Conservation (phyloP, 305 asterid species). For the Solanum hybrid region DNA sequence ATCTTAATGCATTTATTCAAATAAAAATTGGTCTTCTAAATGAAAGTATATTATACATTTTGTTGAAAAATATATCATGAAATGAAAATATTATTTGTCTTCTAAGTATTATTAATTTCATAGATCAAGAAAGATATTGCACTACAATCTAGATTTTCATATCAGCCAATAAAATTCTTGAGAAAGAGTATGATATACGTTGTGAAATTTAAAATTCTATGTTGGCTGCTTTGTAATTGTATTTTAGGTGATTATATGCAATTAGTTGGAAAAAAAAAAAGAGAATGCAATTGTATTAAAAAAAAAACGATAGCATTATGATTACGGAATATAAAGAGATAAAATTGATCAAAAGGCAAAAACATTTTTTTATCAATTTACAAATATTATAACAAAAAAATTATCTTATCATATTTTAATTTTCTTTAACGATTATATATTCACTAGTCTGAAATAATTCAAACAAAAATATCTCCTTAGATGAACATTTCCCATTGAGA, state of each 20-base stretch:
- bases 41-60: too few relatives aligned
- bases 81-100: not conserved
- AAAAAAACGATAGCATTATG: not conserved
- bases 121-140: not conserved
- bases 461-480: not conserved
- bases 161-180: not conserved
- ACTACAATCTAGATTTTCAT: not conserved
- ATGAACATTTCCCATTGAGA: not conserved
- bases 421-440: not conserved
- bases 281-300: not conserved
- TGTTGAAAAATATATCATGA: not conserved
- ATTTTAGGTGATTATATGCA: not conserved
- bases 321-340: not conserved
- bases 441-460: not conserved
- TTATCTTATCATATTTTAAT: not conserved
- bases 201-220: not conserved
- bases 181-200: not conserved
- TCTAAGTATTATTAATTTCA: not conserved
- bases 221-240: not conserved
- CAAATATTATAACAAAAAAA: not conserved
- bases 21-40: too few relatives aligned
- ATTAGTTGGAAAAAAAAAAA: not conserved
- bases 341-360: not conserved
- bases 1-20: not conserved
- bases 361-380: not conserved